phyloP scores from a whole-genome alignment of 2,329 filamentous ascomycete genomes.

The Fusarium sulawesiense region DNA sequence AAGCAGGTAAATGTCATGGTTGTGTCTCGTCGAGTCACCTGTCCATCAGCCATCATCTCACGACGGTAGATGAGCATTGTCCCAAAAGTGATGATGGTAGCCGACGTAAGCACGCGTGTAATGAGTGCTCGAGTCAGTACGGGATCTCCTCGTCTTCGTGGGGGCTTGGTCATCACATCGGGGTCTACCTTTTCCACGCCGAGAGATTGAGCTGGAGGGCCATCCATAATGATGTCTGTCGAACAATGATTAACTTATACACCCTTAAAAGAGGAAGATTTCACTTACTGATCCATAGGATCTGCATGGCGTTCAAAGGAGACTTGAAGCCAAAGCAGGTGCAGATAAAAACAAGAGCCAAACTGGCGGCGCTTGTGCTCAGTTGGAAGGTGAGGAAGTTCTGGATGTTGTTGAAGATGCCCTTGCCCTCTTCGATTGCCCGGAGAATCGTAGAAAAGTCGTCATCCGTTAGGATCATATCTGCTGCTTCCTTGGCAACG shows the following conservation, averaged over 20 bases:
- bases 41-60: conserved; percentile 86
- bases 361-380: conserved; percentile 92
- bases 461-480: conserved; percentile 92
- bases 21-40: conserved; percentile 91
- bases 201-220: conserved; percentile 94
- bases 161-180: conserved; percentile 91
- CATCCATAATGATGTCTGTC: conserved; percentile 98
- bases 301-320: conserved; percentile 98
- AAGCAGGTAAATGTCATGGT: conserved; percentile 99
- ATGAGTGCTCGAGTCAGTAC: conserved; percentile 90
- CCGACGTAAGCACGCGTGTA: conserved; percentile 86
- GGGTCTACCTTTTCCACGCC: conserved; percentile 96
- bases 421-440: conserved; percentile 98
- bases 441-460: conserved; percentile 92
- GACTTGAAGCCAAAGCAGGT: conserved; percentile 94
- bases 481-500: conserved; percentile 95
- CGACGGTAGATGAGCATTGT: conserved; percentile 91
- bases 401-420: conserved; percentile 99
- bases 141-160: conserved; percentile 83
- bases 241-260: conserved; percentile 25
- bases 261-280: background rate
- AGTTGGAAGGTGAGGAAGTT: conserved; percentile 99
- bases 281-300: conserved; percentile 96
- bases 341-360: conserved; percentile 91
- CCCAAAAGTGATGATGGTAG: conserved; percentile 89